Conservation (phyloP, 2,329 filamentous ascomycete species). For the Cryphonectria naterciae region DNA sequence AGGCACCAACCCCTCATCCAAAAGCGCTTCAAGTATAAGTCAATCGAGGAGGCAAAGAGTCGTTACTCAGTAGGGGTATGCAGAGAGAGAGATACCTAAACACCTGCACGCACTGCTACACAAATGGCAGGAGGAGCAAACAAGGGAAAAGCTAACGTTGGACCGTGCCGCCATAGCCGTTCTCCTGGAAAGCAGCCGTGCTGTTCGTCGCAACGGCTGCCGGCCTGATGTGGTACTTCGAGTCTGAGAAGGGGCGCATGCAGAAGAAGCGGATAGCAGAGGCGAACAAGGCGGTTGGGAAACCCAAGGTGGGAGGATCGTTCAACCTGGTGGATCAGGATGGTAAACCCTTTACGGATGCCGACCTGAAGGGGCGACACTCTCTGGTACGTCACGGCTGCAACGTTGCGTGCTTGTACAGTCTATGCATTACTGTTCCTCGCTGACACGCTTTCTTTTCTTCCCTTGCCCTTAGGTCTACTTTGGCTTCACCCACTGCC, state of each 20-base stretch:
- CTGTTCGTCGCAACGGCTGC: constrained; percentile 82
- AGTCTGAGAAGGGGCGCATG: constrained; percentile 89
- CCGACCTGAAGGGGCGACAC: constrained; percentile 86
- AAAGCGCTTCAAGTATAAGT: constrained; percentile 51
- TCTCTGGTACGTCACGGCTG: constrained; percentile 59
- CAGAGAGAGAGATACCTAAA: constrained; percentile 7
- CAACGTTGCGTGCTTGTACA: not conserved
- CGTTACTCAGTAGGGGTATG: constrained; percentile 60
- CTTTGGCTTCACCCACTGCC: constrained; percentile 98
- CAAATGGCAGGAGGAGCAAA: not conserved
- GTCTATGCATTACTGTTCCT: not conserved
- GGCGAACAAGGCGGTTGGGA: constrained; percentile 88
- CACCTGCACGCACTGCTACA: too few species aligned
- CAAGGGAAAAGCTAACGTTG: constrained; percentile 23
- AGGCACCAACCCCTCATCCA: constrained; percentile 39
- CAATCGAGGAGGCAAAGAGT: constrained; percentile 63
- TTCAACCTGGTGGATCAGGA: constrained; percentile 85
- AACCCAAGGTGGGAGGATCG: constrained; percentile 87
- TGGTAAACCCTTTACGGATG: constrained; percentile 75
- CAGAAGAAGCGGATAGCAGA: constrained; percentile 87
- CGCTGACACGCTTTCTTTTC: constrained; percentile 13
- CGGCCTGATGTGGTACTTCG: constrained; percentile 86
- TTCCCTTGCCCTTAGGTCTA: constrained; percentile 68
- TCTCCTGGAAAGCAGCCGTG: constrained; percentile 88
- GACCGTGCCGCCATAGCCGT: constrained; percentile 62